These are phyloP conservation scores for Lojkania enalia DNA, from an alignment of 2,329 filamentous ascomycete species.

Conservation along the genomic window DNA sequence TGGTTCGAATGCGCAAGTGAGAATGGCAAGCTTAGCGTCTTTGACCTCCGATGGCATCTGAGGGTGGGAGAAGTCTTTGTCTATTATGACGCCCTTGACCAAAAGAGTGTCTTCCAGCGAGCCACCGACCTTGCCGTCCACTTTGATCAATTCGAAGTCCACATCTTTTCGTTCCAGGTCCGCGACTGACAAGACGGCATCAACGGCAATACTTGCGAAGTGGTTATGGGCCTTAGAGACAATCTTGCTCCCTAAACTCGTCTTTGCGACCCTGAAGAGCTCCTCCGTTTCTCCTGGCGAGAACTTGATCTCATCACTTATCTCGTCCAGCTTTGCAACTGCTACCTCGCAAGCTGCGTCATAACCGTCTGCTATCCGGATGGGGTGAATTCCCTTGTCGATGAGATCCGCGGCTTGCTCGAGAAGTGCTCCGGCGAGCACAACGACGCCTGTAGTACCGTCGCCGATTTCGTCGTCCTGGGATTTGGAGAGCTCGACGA, in stretches of 20 bases:
- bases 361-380: constrained; percentile 97
- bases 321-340: constrained; percentile 86
- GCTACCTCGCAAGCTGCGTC: constrained; percentile 97
- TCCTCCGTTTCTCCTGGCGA: constrained; percentile 78
- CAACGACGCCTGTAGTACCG: constrained; percentile 96
- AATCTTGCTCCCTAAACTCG: constrained; percentile 96
- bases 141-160: constrained; percentile 98
- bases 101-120: constrained; percentile 89
- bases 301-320: constrained; percentile 90
- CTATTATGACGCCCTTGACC: constrained; percentile 96
- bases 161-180: constrained; percentile 96
- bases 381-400: constrained; percentile 99
- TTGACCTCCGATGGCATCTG: constrained; percentile 97
- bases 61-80: constrained; percentile 99
- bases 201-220: constrained; percentile 95
- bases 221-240: constrained; percentile 98
- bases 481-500: constrained; percentile 96
- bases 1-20: constrained; percentile 97
- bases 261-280: constrained; percentile 91
- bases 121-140: constrained; percentile 96
- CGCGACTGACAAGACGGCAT: constrained; percentile 93
- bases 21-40: constrained; percentile 95
- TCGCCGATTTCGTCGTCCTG: constrained; percentile 99
- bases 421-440: constrained; percentile 88
- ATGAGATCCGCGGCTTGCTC: constrained; percentile 98